phyloP scores from a whole-genome alignment of 2,329 filamentous ascomycete genomes.

The Onygenales sp. region DNA sequence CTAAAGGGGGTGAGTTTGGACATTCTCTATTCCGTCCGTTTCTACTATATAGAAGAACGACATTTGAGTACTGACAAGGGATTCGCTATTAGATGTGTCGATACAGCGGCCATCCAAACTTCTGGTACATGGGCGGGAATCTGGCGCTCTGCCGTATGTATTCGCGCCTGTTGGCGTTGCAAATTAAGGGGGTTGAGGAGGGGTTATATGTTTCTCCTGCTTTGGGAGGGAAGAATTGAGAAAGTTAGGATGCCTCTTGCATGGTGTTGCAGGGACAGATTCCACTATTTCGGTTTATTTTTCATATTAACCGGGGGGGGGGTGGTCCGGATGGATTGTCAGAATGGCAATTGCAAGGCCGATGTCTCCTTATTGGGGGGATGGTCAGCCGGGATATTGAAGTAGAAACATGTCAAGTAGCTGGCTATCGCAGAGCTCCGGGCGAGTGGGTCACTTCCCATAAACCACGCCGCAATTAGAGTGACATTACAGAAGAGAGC shows the following conservation, averaged over 20 bases:
- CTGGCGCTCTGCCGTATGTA: constrained; percentile 53
- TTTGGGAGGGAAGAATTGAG: not conserved
- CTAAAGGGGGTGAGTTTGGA: constrained; percentile 34
- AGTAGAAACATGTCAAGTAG: too few relatives aligned
- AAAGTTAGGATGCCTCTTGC: not conserved
- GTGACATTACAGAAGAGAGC: too few relatives aligned
- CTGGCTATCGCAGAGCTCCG: too few relatives aligned
- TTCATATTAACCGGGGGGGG: too few relatives aligned
- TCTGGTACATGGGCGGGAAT: constrained; percentile 60
- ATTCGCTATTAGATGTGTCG: constrained; percentile 36
- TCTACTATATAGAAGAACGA: not conserved
- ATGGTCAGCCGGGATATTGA: too few relatives aligned
- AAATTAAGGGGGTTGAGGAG: constrained; percentile 39
- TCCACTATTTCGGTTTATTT: too few relatives aligned
- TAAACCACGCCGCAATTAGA: too few relatives aligned
- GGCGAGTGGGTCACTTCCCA: too few relatives aligned
- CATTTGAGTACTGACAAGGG: not conserved
- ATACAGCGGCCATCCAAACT: constrained; percentile 51
- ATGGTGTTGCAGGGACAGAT: not conserved
- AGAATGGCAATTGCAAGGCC: too few relatives aligned
- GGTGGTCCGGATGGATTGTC: too few relatives aligned
- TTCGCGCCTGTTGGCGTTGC: constrained; percentile 43
- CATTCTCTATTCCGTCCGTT: not conserved
- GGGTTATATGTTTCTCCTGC: constrained; percentile 19
- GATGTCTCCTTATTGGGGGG: too few relatives aligned